These are phyloP conservation scores for Candida sp. DNA, from an alignment of 1,139 yeast species.

Conservation along the genomic window DNA sequence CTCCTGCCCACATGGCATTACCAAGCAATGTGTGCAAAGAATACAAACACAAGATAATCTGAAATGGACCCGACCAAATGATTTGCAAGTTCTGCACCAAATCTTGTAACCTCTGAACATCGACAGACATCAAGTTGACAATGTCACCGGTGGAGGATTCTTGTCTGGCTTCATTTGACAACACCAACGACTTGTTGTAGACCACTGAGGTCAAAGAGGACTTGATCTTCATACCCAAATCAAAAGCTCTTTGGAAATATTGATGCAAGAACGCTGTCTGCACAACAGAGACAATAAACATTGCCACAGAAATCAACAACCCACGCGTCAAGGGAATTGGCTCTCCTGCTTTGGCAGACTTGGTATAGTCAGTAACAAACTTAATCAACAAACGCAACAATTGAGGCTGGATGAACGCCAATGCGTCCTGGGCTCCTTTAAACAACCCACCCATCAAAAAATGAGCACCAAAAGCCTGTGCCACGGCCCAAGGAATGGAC, in stretches of 20 bases:
- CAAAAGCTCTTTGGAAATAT: slow-evolving; percentile 89
- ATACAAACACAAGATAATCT: slow-evolving; percentile 76
- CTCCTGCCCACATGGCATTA: slow-evolving; percentile 98
- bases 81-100: slow-evolving; percentile 85
- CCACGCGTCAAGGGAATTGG: slow-evolving; percentile 77
- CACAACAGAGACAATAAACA: slow-evolving; percentile 81
- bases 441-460: slow-evolving; percentile 77
- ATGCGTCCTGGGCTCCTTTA: slow-evolving; percentile 76
- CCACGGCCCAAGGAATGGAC: slow-evolving; percentile 67
- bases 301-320: slow-evolving; percentile 76
- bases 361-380: slow-evolving; percentile 81
- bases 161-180: slow-evolving; percentile 86
- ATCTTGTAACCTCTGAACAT: slow-evolving; percentile 93
- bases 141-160: slow-evolving; percentile 94
- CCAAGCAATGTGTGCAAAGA: slow-evolving; percentile 83
- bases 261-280: slow-evolving; percentile 93
- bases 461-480: slow-evolving; percentile 71
- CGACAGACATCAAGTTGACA: slow-evolving; percentile 96
- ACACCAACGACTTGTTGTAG: slow-evolving; percentile 77
- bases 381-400: slow-evolving; percentile 73
- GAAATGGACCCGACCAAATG: slow-evolving; percentile 98
- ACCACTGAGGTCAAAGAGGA: slow-evolving; percentile 80
- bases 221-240: slow-evolving; percentile 88
- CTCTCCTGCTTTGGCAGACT: slow-evolving; percentile 34
- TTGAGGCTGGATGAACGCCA: slow-evolving; percentile 92